A percentile compares a stretch with the other conserved stretches of the same genome.
These are phyloP conservation scores for Primulina tabacum DNA, from an alignment of 257 asterid genomes.

Conservation along the genomic window DNA sequence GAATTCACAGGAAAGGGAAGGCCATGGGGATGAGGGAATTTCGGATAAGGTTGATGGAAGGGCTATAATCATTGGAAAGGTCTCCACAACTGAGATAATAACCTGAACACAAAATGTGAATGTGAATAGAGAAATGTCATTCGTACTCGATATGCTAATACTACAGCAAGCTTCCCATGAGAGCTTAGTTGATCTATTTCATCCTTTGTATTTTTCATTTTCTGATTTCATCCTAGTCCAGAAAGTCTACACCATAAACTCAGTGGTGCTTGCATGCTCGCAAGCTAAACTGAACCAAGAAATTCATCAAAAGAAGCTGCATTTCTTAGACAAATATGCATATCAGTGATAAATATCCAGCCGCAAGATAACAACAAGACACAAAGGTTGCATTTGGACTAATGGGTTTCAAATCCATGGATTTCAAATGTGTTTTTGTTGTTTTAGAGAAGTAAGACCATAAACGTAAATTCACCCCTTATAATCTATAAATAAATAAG, in stretches of 20 bases:
- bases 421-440: no score
- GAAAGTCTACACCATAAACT: background rate
- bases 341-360: background rate
- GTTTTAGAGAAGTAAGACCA: no score
- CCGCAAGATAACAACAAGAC: background rate
- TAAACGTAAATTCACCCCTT: no score
- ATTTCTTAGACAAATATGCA: slow-evolving; percentile 2
- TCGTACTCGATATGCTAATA: no score
- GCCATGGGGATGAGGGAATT: background rate
- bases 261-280: background rate
- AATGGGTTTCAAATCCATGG: no score
- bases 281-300: background rate
- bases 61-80: background rate
- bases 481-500: no score
- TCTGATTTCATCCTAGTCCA: background rate
- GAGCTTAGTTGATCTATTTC: background rate
- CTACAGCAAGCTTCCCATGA: background rate
- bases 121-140: background rate
- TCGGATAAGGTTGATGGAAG: background rate
- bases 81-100: background rate
- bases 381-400: background rate
- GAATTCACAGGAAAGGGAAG: background rate
- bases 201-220: background rate
- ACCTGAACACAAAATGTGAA: background rate
- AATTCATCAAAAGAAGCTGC: background rate